Evolutionary conservation across 345 rosid species (phyloP), one percentile per base, ranked within the genome.

Genomic region (Salix caprea): DNA sequence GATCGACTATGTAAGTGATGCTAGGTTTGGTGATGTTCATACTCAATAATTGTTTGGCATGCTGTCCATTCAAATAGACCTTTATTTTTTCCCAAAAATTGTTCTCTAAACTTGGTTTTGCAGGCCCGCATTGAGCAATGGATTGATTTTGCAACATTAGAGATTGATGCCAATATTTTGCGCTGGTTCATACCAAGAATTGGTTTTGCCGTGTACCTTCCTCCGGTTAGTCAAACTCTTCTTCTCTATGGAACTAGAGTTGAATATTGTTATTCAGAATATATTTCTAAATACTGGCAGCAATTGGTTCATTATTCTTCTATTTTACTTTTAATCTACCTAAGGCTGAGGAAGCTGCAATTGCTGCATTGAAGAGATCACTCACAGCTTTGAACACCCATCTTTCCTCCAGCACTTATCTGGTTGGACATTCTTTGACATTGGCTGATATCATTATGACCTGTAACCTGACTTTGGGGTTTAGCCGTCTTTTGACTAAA

Each of bases 121-220:
- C 68, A 96, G 99, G 99, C 85, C 50, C 97, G 32, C 40, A 86
- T 94, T 65, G 97, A 96, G 86, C 99, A 96, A 50, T 96, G 99
- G 99, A 96, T 88, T 83, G 98, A 96, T 76, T 93, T 96, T 67
- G 74, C 92, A 73, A 21, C 98, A 2, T 39, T 84, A 82, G 99
- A 96, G 89, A 75, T 96, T 83, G 97, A 96, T 85, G 77, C 87
- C 72, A 76, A 93, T 87, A 80, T 93, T 30, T 0, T 61, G 61
- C 76, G 24, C 54, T 96, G 98, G 99, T 23, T 75, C 1, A 78
- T 76, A 67, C 94, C 96, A 42, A 89, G 97, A 83, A 61, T 79
- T 74, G 99, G 98, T 6, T 79, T 4, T 70, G 71, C 34, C 32
- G 88, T 80, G 2, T 88, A 85, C 84, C 89, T 90, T 83, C 94